These are phyloP conservation scores for Fagopyrum homotropicum DNA, from an alignment of 148 eudicot species.

Conservation along the genomic window DNA sequence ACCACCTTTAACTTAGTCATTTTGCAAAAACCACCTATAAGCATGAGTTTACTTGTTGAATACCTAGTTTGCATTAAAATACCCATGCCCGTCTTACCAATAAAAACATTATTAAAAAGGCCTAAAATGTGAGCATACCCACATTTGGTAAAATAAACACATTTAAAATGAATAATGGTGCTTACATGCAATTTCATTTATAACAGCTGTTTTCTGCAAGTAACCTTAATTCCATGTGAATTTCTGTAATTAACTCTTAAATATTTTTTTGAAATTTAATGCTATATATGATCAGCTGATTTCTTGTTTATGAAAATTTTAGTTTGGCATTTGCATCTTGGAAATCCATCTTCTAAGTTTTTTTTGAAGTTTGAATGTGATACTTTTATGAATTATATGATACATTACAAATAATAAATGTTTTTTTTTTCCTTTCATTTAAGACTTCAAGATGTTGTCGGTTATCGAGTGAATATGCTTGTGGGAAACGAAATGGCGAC, in stretches of 20 bases:
- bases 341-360: background rate
- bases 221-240: too few species aligned
- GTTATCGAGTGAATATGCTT: slow-evolving; percentile 76
- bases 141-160: too few species aligned
- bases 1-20: background rate
- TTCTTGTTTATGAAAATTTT: background rate
- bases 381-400: background rate
- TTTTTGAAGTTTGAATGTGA: background rate
- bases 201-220: too few species aligned
- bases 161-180: too few species aligned
- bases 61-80: background rate
- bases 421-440: background rate
- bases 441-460: slow-evolving; percentile 82
- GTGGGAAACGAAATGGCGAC: slow-evolving; percentile 32
- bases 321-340: background rate
- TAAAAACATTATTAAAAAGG: too few species aligned
- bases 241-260: background rate
- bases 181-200: too few species aligned
- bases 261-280: background rate
- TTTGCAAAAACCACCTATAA: background rate
- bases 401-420: background rate
- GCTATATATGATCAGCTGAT: background rate
- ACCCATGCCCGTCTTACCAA: too few species aligned
- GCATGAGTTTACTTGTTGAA: background rate
- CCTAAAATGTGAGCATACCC: too few species aligned